Evolutionary conservation across 2,329 filamentous ascomycete genomes (phyloP), one percentile per base, ranked within the genome.

Genomic region (Ophiostoma sp.): DNA sequence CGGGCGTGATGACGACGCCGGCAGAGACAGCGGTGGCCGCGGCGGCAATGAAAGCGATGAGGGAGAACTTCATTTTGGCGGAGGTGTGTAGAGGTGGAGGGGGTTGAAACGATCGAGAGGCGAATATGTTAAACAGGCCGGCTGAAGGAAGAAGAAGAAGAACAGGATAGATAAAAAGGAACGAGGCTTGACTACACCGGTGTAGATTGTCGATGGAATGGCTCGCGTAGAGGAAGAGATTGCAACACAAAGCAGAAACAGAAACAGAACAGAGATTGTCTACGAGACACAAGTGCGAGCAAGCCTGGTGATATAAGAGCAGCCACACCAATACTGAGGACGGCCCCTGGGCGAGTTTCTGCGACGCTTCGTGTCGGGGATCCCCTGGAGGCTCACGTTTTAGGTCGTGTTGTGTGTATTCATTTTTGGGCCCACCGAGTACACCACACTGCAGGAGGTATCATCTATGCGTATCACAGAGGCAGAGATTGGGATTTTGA

Each of bases 1-100:
- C 81, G 68, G 85, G 85, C 4, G 83, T 86, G 75, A 85, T 83
- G 76, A 88, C 84, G 67, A 87, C 80, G 70, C 82, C 85, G 36
- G 85, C 86, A 73, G 78, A 82, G 75, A 77, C 83, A 67, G 85
- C 75, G 3, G 83, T 82, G 67, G 79, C 78, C 75, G 80, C 80
- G 36, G 81, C 77, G 69, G 82, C 81, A 65, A 84, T 72, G 71
- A 84, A 71, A 23, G 81, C 76, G 68, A 78, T 33, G 6, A 76
- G 72, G 57, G 74, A 71, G 73, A 76, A 74, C 79, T 81, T 82
- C 82, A 83, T 84, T 67, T 76, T 80, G 66, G 15, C 13, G 8
- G 35, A 17, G 17, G 66, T 27, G 6, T 8, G 36, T n/a, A 27
- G 41, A n/a, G 48, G 36, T 36, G 10, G 20, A 20, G 20, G 20